A percentile compares a stretch with the other conserved stretches of the same genome.
Conservation (phyloP, 2,329 filamentous ascomycete genomes). For the Trichoderma endophyticum region DNA sequence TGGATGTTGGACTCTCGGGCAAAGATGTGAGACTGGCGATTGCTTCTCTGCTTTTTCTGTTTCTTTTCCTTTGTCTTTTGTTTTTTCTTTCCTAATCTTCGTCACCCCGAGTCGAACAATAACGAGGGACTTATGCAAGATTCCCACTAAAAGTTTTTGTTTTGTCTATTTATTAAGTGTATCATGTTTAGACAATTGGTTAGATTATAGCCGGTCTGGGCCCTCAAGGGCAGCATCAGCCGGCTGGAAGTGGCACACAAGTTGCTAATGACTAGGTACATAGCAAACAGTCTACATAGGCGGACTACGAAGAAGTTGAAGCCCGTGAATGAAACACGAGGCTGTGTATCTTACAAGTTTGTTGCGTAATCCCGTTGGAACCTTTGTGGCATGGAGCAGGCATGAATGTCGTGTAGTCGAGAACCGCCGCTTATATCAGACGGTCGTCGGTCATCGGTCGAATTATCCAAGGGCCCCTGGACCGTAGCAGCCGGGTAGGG, state of each 20-base stretch:
- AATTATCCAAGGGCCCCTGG: neutral
- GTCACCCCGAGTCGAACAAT: neutral
- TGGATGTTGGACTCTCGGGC: neutral
- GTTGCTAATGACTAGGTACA: neutral
- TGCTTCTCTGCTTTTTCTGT: neutral
- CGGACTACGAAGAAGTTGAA: neutral
- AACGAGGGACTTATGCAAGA: neutral
- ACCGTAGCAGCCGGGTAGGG: neutral
- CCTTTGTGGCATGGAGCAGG: neutral
- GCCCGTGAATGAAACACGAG: neutral
- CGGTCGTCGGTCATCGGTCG: neutral
- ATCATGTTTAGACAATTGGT: conserved; percentile 10
- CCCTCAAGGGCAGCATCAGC: conserved; percentile 11
- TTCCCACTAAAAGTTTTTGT: neutral
- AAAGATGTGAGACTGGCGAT: neutral
- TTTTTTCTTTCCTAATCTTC: neutral
- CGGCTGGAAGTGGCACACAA: neutral
- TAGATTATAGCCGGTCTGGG: conserved; percentile 1
- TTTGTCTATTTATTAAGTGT: neutral
- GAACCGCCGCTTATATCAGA: neutral
- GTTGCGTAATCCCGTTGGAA: neutral
- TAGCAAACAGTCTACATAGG: neutral
- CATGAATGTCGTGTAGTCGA: neutral
- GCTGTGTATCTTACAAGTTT: neutral
- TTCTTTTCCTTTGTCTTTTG: neutral